phyloP scores from a whole-genome alignment of 129 eudicot genomes.

The Calendula officinalis region DNA sequence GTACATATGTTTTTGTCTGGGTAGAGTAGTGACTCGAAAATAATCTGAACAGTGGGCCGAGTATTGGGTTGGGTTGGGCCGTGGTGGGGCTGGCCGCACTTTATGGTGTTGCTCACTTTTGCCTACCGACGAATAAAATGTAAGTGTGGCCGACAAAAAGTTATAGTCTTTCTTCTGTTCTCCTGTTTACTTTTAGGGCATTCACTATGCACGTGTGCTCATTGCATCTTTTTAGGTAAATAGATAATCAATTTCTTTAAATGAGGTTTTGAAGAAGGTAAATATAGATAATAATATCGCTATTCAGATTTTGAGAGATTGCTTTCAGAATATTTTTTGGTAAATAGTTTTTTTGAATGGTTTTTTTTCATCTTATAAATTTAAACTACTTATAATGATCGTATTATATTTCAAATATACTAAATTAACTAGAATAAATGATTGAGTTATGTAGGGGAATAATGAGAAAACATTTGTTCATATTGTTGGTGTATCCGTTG shows the following conservation, averaged over 20 bases:
- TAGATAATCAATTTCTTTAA: not conserved
- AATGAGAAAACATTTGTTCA: too few species aligned
- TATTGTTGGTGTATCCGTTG: too few species aligned
- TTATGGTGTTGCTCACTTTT: not conserved
- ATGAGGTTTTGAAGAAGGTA: not conserved
- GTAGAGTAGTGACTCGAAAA: not conserved
- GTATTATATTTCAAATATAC: too few species aligned
- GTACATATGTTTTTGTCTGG: too few species aligned
- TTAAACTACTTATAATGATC: too few species aligned
- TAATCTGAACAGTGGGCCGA: not conserved
- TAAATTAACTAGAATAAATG: too few species aligned
- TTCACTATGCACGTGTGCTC: constrained; percentile 11
- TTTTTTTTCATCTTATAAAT: too few species aligned
- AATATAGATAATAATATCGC: too few species aligned
- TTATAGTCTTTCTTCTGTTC: not conserved
- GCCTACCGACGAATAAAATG: constrained; percentile 5
- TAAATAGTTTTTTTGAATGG: too few species aligned
- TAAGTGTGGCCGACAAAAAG: constrained; percentile 22
- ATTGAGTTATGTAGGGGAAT: too few species aligned
- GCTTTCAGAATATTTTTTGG: too few species aligned
- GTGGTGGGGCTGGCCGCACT: constrained; percentile 17
- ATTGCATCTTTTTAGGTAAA: constrained; percentile 10
- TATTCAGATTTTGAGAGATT: too few species aligned
- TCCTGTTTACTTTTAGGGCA: not conserved
- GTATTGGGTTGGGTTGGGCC: constrained; percentile 11